Percentiles rank a stretch among this genome's conserved stretches.
phyloP scores from a whole-genome alignment of 129 eudicot genomes.

The Lonicera japonica region DNA sequence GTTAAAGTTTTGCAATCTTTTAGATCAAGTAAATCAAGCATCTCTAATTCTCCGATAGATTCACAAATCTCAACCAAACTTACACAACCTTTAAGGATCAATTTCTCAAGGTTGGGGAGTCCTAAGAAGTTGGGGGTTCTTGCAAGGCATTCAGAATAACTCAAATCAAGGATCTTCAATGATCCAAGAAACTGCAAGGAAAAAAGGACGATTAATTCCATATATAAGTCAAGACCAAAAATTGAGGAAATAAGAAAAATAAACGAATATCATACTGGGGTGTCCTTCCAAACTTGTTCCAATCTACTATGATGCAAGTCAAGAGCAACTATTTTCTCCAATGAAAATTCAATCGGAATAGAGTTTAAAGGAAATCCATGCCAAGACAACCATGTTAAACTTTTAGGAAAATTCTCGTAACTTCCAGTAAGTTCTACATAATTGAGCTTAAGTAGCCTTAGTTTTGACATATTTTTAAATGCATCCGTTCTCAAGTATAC shows the following conservation, averaged over 20 bases:
- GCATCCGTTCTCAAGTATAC: conserved; percentile 9
- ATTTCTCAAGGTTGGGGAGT: not conserved
- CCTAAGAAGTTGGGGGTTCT: not conserved
- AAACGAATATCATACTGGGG: too few relatives aligned
- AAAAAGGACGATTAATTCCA: not conserved
- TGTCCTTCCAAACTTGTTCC: not conserved
- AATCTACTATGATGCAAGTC: conserved; percentile 9
- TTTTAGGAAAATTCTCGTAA: conserved; percentile 16
- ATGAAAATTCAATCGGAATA: conserved; percentile 13
- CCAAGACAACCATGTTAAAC: conserved; percentile 24
- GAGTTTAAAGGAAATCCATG: conserved; percentile 22
- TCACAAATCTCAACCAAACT: conserved; percentile 3
- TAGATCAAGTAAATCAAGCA: conserved; percentile 14
- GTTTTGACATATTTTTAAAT: conserved; percentile 8
- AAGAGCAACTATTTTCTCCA: conserved; percentile 13
- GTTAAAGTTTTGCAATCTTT: conserved; percentile 11
- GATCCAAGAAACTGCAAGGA: conserved; percentile 1
- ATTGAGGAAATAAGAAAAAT: not conserved
- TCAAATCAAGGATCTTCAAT: conserved; percentile 13
- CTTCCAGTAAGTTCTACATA: conserved; percentile 16
- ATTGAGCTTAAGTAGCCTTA: conserved; percentile 17
- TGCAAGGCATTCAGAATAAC: conserved; percentile 1
- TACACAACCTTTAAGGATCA: conserved; percentile 1
- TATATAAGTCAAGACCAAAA: not conserved
- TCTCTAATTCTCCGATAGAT: not conserved